A percentile compares a stretch with the other conserved stretches of the same genome.
Evolutionary conservation across 805 yeast species (phyloP).

Genomic region (Ogataea nakhonphanomensis): DNA sequence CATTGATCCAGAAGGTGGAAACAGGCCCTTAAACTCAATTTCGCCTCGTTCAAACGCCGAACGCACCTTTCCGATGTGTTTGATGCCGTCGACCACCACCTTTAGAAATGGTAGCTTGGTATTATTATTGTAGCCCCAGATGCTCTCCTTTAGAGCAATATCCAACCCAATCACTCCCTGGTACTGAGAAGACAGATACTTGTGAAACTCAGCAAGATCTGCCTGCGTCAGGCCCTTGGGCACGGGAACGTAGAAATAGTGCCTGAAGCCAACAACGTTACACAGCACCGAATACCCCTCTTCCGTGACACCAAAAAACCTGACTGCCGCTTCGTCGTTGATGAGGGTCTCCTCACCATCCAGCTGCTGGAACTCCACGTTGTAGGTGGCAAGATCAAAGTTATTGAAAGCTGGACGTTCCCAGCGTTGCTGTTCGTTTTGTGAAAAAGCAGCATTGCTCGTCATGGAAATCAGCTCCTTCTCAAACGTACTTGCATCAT

Average conservation of each 20-base stretch:
- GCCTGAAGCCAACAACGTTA: slow-evolving; percentile 83
- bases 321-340: slow-evolving; percentile 58
- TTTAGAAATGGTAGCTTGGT: slow-evolving; percentile 75
- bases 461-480: slow-evolving; percentile 47
- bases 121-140: slow-evolving; percentile 91
- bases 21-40: slow-evolving; percentile 58
- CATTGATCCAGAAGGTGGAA: slow-evolving; percentile 56
- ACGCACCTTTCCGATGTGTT: slow-evolving; percentile 64
- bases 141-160: slow-evolving; percentile 69
- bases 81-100: slow-evolving; percentile 63
- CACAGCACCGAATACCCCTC: slow-evolving; percentile 88
- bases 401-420: slow-evolving; percentile 53
- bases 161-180: slow-evolving; percentile 65
- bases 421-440: slow-evolving; percentile 37
- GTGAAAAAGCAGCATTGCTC: slow-evolving; percentile 22
- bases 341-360: slow-evolving; percentile 84
- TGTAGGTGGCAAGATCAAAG: slow-evolving; percentile 46
- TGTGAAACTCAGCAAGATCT: slow-evolving; percentile 46
- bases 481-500: slow-evolving; percentile 49
- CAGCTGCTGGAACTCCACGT: slow-evolving; percentile 80
- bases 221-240: slow-evolving; percentile 69
- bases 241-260: slow-evolving; percentile 88
- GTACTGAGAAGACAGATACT: slow-evolving; percentile 45
- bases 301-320: slow-evolving; percentile 90
- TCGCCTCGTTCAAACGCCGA: slow-evolving; percentile 83